Conservation (phyloP, 345 rosid genomes). For the Nasturtium officinale region DNA sequence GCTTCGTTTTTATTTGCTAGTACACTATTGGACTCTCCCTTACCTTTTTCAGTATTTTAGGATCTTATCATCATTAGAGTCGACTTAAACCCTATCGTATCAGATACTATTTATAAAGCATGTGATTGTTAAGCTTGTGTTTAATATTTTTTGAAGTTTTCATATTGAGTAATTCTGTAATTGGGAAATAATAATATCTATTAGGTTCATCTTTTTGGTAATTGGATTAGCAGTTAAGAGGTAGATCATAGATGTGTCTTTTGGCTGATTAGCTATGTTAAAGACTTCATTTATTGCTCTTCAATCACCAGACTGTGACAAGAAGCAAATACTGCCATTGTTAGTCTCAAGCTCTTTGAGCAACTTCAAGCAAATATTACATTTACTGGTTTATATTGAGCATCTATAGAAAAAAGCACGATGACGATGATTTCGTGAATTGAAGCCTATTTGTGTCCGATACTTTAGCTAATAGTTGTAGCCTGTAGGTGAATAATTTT, state of each 20-base stretch:
- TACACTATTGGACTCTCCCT: constrained; percentile 32
- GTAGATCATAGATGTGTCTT: not conserved
- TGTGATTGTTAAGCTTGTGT: constrained; percentile 31
- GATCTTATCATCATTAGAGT: constrained; percentile 33
- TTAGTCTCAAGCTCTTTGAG: constrained; percentile 24
- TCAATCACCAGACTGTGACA: constrained; percentile 11
- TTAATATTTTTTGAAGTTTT: not conserved
- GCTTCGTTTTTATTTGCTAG: constrained; percentile 33
- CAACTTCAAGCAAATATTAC: constrained; percentile 22
- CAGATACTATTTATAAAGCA: constrained; percentile 32
- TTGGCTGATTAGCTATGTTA: too few relatives aligned
- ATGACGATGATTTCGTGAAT: constrained; percentile 28
- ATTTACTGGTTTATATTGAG: constrained; percentile 40
- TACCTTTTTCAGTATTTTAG: constrained; percentile 32
- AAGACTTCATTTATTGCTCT: not conserved
- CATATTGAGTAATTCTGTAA: too few relatives aligned
- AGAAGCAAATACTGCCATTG: constrained; percentile 32
- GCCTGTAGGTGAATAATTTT: too few relatives aligned
- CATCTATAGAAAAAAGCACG: constrained; percentile 32
- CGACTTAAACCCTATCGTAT: constrained; percentile 27
- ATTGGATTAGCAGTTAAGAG: not conserved
- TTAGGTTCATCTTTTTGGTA: constrained; percentile 12
- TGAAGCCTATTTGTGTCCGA: constrained; percentile 15
- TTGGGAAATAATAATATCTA: not conserved
- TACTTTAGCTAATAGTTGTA: constrained; percentile 38